Evolutionary conservation across 202 grass and related monocot genomes (phyloP), one percentile per base, ranked within the genome.

Genomic region (Carex arenaria): DNA sequence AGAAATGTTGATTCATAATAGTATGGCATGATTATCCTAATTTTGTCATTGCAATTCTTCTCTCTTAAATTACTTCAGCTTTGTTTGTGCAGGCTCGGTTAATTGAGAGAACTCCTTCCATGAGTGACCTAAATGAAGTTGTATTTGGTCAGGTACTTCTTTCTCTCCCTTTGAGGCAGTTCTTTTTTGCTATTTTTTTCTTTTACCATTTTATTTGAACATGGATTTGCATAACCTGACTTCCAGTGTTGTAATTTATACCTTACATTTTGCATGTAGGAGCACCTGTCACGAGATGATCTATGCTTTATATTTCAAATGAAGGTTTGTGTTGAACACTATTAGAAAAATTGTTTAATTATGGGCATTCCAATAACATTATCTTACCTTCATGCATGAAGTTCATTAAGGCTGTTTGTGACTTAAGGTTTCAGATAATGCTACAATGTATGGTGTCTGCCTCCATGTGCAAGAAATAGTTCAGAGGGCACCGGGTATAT

Each of bases 41-140:
- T 38, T 15, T 80, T 72, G 15, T 84, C 19, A 43, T 45, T 85
- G 64, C 61, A 10, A 10, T 86, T 70, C 7, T 51, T 56, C 18
- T 85, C 49, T 72, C 9, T 78, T 31, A 49, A 79, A 76, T 84
- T 32, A 15, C 13, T 36, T 78, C 26, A 47, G 72, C 22, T 9
- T 17, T 28, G 42, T 76, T 78, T 40, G 40, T 92, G 77, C 86
- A 98, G 96, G 96, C 96, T 85, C 96, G 79, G 60, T 84, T 98
- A 81, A 83, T 98, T 80, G 90, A 98, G 93, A 98, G 92, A 80
- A 95, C 96, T 81, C 93, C 93, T 67, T 98, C 96, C 73, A 95
- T 98, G 96, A 98, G 96, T 82, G 93, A 95, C 83, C 78, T 98
- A 64, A 95, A 98, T 84, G 96, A 98, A 91, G 74, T 98, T 51